Base-by-base conservation (phyloP, 2,329 filamentous ascomycete genomes). In the Apiospora arundinis region DNA sequence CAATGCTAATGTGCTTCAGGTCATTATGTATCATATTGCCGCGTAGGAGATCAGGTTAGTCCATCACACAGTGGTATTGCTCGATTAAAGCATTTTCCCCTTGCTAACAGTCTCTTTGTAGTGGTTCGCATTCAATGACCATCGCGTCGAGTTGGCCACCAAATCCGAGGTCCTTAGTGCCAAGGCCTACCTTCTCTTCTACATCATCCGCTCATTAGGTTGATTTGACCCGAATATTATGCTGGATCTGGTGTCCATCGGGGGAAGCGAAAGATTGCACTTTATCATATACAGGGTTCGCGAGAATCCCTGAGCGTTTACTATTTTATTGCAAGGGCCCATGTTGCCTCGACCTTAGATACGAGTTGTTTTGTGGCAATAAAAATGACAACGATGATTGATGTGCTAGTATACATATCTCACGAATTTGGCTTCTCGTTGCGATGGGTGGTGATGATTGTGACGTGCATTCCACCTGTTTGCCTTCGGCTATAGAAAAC, bases 61-160 rank as follows among this genome's bases (percentile, higher is more conserved):
- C 52, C 49, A 65, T 56, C 21, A 48, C 44, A 23, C 68, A 68
- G 52, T 56, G 48, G 42, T 63, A 46, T 52, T 70, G 16, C 68
- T 32, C 48, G 37, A 70, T 63, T 46, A 69, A 16, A 2, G 49
- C 23, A 16, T 23, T 46, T 49, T n/a, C n/a, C n/a, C n/a, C n/a
- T 21, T 37, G 45, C 45, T 69, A 76, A 74, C 9, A 42, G 52
- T 14, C 2, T 14, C 4, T 79, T 73, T 21, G 8, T 75, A 97
- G 88, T 98, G 95, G 95, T 97, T 97, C 81, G 91, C 93, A 70
- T 98, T 98, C 82, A 97, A 98, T 78, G 95, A 98, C 79, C 95
- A 96, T 80, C 95, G 94, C 80, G 95, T 98, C 32, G 93, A 95
- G 73, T 80, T 95, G 70, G 95, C 94, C 2, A 90, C 90, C 66